Base-by-base conservation (phyloP, 139 green algal genomes). In the Tetraselmis striata region DNA sequence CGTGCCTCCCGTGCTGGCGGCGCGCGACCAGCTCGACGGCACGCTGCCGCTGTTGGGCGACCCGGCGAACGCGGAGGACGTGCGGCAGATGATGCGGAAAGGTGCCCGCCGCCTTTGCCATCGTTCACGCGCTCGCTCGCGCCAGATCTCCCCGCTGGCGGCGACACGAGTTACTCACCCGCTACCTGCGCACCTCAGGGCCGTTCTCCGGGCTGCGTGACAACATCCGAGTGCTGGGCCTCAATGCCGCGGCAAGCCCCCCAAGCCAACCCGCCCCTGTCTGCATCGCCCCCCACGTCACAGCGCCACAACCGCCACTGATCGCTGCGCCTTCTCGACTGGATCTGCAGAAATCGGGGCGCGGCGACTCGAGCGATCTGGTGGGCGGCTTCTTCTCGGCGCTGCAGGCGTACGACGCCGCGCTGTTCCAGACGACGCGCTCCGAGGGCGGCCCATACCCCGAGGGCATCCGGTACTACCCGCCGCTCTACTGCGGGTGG, bases 1-100 rank as follows among this genome's bases (percentile, higher is more conserved):
- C 28, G 81, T 93, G 0, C 89, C 89, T 25, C 78, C 87, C 28
- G 83, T 92, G 26, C 81, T 92, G 79, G 81, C 88, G 28, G 89
- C 89, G 1, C 82, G 83, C 1, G 32, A 82, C 1, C 80, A 88
- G 75, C 83, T 92, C 23, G 45, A 77, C 0, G 29, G 59, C 1
- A 67, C 11, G 11, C 45, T 67, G 45, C 11, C 5, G 45, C 45
- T 67, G 45, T 18, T 67, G 45, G 45, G 18, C 45, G 45, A 67
- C 45, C 11, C 45, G 18, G 45, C 45, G 45, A 67, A 87, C 31
- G 45, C 83, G 0, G 81, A 77, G 18, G 77, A 74, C 0, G 88
- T 84, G 18, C 84, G 89, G 1, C 75, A 81, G 22, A 58, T 90
- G 29, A 77, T 92, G 27, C 84, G 89, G 23, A 80, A 88, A 67